Conservation (phyloP, 2,329 filamentous ascomycete species). For the Cladosporium sp. region DNA sequence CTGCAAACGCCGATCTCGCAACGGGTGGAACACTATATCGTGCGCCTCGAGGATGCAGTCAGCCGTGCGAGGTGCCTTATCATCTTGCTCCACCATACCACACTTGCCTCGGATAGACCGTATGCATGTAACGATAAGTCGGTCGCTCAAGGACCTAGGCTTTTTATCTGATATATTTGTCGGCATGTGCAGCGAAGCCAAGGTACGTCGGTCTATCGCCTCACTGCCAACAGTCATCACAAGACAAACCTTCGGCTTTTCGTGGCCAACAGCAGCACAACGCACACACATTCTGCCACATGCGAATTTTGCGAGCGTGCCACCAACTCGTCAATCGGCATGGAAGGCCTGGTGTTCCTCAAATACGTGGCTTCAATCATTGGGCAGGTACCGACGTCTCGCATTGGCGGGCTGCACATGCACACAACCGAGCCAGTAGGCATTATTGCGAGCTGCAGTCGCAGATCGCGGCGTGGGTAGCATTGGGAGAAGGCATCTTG, state of each 20-base stretch:
- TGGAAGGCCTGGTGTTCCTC: neutral
- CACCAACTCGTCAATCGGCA: neutral
- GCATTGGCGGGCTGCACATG: slow-evolving; percentile 12
- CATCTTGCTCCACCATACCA: neutral
- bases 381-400: slow-evolving; percentile 9
- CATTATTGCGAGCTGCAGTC: neutral
- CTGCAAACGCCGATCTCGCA: neutral
- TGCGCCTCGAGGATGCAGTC: neutral
- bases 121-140: neutral
- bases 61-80: neutral
- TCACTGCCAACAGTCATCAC: neutral
- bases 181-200: neutral
- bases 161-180: neutral
- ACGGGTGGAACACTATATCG: neutral
- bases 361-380: slow-evolving; percentile 16
- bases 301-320: neutral
- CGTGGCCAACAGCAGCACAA: neutral
- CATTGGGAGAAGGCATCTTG: neutral
- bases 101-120: neutral
- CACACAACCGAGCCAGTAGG: slow-evolving; percentile 7
- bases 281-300: slow-evolving; percentile 1
- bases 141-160: neutral
- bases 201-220: neutral
- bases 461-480: neutral
- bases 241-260: slow-evolving; percentile 1